A percentile compares a stretch with the other conserved stretches of the same genome.
These are phyloP conservation scores for Tricharina praecox DNA, from an alignment of 495 filamentous ascomycete species.

Conservation along the genomic window DNA sequence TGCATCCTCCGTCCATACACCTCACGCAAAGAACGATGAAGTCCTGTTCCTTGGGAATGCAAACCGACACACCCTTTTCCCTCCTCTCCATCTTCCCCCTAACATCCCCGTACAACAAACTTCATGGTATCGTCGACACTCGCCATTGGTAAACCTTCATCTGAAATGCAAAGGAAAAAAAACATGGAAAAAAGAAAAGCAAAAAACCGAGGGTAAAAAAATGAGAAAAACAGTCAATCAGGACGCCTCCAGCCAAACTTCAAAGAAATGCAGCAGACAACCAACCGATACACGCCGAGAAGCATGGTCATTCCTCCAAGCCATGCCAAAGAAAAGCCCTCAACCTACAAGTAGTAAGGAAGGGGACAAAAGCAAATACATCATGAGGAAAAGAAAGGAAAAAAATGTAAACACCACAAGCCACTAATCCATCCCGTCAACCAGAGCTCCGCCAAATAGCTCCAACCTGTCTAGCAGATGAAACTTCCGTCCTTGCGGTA, in stretches of 20 bases:
- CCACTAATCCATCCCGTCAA: no score
- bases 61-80: no score
- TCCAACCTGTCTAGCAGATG: no score
- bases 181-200: slow-evolving; percentile 7
- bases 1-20: no score
- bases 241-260: neutral
- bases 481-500: neutral
- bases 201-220: neutral
- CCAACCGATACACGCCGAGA: neutral
- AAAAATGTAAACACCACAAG: no score
- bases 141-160: slow-evolving; percentile 1
- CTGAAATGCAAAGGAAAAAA: slow-evolving; percentile 4
- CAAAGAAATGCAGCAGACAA: neutral
- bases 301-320: neutral
- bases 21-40: no score
- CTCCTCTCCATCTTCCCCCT: no score
- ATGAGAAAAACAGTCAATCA: neutral
- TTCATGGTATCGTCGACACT: neutral
- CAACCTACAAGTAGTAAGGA: no score
- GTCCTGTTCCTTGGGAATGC: no score
- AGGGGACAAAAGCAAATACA: slow-evolving; percentile 12
- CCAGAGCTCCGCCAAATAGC: no score
- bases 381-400: slow-evolving; percentile 5
- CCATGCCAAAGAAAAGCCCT: neutral
- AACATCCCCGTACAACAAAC: no score